Conservation (phyloP, 2,329 filamentous ascomycete species). For the Fusarium dimerum region DNA sequence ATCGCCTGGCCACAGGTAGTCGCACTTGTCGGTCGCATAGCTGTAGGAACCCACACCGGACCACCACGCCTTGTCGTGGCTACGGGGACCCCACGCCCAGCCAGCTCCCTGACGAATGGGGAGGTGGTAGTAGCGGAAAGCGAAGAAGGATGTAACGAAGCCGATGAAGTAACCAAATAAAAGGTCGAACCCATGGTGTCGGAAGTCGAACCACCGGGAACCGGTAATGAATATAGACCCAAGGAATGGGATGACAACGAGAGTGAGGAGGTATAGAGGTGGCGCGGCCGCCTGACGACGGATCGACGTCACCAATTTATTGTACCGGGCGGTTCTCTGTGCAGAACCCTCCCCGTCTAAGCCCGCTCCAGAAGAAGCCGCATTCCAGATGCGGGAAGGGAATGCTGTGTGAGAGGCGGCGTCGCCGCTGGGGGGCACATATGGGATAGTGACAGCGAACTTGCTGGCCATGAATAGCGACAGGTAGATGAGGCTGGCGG, state of each 20-base stretch:
- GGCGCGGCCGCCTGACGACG: not conserved
- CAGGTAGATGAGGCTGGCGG: not conserved
- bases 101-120: not conserved
- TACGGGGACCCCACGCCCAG: not conserved
- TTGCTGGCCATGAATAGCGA: not conserved
- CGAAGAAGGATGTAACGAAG: not conserved
- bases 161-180: not conserved
- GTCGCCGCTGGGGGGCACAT: not conserved
- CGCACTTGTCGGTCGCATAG: too few relatives aligned
- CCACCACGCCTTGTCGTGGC: not conserved
- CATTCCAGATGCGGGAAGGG: not conserved
- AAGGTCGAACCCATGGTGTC: not conserved
- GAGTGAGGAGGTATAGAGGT: not conserved
- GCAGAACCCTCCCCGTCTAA: not conserved
- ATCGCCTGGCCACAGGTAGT: too few relatives aligned
- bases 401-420: not conserved
- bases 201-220: not conserved
- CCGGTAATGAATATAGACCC: not conserved
- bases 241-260: not conserved
- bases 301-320: not conserved
- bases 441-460: not conserved
- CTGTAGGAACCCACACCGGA: not conserved
- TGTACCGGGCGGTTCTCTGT: not conserved
- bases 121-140: not conserved
- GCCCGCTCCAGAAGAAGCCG: not conserved